Evolutionary conservation across 1,139 yeast genomes (phyloP), one percentile per base, ranked within the genome.

Genomic region (Hemisphaericaspora lyxosophila): DNA sequence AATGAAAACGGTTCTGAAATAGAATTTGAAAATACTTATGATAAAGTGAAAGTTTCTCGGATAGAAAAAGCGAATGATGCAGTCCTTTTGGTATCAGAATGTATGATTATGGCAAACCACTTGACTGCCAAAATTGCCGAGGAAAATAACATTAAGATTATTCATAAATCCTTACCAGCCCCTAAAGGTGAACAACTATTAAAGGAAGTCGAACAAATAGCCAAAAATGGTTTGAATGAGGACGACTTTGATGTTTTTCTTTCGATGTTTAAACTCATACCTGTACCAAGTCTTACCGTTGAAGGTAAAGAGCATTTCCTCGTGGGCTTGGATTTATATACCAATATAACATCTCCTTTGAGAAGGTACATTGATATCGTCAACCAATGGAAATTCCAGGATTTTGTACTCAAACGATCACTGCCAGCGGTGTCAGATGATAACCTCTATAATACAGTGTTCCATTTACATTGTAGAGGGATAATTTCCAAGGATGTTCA

Each of bases 341-440:
- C 85, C 6, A 86, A 88, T 27, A 82, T 86, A 3, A 89, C 98
- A 0, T 89, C 97, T 0, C 98, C 98, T 2, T 69, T 92, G 45
- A 70, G 98, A 59, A 67, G 98, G 47, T 85, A 78, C 50, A 82
- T 83, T n/a, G 98, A 92, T 58, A 63, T 89, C 51, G 57, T 89
- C 5, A 82, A 83, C 48, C 97, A 89, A 52, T 78, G 92, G 77
- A 60, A 56, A 39, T 51, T 70, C 33, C 70, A 68, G 40, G 62
- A 56, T 31, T 48, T 44, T 44, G 44, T 59, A 18, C 40, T 57
- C 26, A 32, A 43, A 5, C 28, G 34, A 17, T 25, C 23, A 13
- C 11, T 7, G 2, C n/a, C 19, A 14, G 31, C 34, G 5, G 24
- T 43, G 7, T 11, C 44, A 2, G 39, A 44, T 28, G 35, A 26